These are phyloP conservation scores for Penicillium simplicissimum DNA, from an alignment of 495 filamentous ascomycete genomes.

Conservation along the genomic window DNA sequence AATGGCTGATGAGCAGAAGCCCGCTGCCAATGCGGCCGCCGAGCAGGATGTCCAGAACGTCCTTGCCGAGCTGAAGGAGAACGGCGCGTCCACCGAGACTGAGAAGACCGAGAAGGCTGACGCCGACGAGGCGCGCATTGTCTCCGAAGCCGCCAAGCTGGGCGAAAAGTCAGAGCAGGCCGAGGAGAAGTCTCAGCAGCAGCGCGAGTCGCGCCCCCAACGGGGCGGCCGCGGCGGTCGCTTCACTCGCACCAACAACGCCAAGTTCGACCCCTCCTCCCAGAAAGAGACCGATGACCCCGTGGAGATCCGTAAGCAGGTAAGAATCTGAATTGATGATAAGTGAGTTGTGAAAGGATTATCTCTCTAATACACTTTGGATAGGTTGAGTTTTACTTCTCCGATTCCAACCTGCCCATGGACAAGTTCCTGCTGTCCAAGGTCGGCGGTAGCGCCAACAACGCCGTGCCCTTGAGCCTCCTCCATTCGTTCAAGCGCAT, in stretches of 20 bases:
- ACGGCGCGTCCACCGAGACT: constrained; percentile 13
- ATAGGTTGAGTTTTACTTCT: constrained; percentile 97
- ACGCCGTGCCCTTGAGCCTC: constrained; percentile 69
- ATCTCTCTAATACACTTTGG: neutral
- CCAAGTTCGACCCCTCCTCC: constrained; percentile 64
- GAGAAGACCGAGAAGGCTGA: constrained; percentile 37
- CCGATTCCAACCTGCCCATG: constrained; percentile 82
- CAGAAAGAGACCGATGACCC: constrained; percentile 70
- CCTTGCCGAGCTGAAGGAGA: constrained; percentile 48
- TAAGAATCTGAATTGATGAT: constrained; percentile 24
- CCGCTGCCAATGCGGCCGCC: constrained; percentile 41
- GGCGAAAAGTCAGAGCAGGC: constrained; percentile 45
- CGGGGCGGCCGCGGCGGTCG: constrained; percentile 23
- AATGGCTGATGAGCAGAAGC: constrained; percentile 49
- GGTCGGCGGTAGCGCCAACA: constrained; percentile 75
- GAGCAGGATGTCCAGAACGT: constrained; percentile 51
- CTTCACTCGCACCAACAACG: constrained; percentile 39
- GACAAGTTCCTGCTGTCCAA: constrained; percentile 83
- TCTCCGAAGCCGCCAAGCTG: constrained; percentile 47
- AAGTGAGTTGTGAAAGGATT: neutral
- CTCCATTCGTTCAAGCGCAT: constrained; percentile 91
- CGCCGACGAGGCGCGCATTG: constrained; percentile 46
- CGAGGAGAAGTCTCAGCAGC: constrained; percentile 34
- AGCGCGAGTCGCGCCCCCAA: constrained; percentile 27
- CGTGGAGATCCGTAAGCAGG: constrained; percentile 77